Percentiles rank a stretch among this genome's conserved stretches.
Evolutionary conservation across 2,329 filamentous ascomycete genomes (phyloP).

Genomic region (Zymoseptoria crescenta): DNA sequence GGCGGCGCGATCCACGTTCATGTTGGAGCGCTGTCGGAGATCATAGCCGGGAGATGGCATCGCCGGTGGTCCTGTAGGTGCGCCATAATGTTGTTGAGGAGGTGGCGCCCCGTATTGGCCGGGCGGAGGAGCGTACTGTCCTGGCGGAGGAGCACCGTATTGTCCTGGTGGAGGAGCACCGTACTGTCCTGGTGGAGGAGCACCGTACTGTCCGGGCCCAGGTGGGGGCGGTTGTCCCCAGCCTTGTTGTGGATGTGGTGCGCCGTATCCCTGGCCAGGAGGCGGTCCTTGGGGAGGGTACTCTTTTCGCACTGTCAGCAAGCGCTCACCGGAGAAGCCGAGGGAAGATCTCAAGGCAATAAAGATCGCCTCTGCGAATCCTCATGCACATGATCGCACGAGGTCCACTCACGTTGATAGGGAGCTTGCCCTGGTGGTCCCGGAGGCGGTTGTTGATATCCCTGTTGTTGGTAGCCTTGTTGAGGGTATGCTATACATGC

Average conservation of each 20-base stretch:
- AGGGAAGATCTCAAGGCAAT: not conserved
- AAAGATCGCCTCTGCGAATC: not conserved
- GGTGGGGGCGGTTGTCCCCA: slow-evolving; percentile 15
- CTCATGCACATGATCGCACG: not conserved
- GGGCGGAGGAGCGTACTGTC: slow-evolving; percentile 11
- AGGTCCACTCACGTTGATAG: slow-evolving; percentile 11
- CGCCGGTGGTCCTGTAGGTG: slow-evolving; percentile 44
- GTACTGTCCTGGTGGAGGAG: slow-evolving; percentile 17
- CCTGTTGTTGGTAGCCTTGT: slow-evolving; percentile 4
- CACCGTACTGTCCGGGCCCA: slow-evolving; percentile 11
- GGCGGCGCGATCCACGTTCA: slow-evolving; percentile 60
- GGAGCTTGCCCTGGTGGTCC: slow-evolving; percentile 1
- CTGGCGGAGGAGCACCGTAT: slow-evolving; percentile 8
- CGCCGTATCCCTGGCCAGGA: slow-evolving; percentile 12
- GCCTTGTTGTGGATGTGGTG: slow-evolving; percentile 13
- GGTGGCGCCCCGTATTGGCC: slow-evolving; percentile 10
- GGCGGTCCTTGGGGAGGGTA: slow-evolving; percentile 10
- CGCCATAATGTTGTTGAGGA: slow-evolving; percentile 10
- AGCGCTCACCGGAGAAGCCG: not conserved
- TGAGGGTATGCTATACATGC: slow-evolving; percentile 10
- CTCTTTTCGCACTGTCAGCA: slow-evolving; percentile 10
- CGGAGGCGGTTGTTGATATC: slow-evolving; percentile 7
- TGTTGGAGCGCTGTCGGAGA: slow-evolving; percentile 57
- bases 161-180: slow-evolving; percentile 11
- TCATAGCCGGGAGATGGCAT: slow-evolving; percentile 68